Evolutionary conservation across 2,329 filamentous ascomycete genomes (phyloP).

Genomic region (Fusarium succisae): DNA sequence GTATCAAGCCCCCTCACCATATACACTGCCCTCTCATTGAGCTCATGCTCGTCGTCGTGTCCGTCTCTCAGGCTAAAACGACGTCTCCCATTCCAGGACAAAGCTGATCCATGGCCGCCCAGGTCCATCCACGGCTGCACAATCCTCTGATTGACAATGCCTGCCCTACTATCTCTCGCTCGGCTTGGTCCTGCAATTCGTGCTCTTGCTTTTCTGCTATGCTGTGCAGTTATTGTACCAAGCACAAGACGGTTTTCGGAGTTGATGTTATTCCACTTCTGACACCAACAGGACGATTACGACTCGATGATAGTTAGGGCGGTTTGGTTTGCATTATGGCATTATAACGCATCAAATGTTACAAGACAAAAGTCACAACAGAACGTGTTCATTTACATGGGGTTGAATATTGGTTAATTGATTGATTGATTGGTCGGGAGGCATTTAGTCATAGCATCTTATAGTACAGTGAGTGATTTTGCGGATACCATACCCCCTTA

Average conservation of each 20-base stretch:
- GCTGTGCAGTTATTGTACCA: constrained; percentile 14
- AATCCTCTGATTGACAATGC: constrained; percentile 44
- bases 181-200: constrained; percentile 22
- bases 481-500: constrained; percentile 28
- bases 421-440: not conserved
- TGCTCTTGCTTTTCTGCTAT: constrained; percentile 28
- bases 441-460: constrained; percentile 21
- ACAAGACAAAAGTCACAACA: not conserved
- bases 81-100: constrained; percentile 37
- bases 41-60: constrained; percentile 6
- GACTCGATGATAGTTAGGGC: constrained; percentile 14
- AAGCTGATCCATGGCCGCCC: constrained; percentile 39
- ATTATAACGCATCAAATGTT: constrained; percentile 5
- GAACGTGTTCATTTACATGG: not conserved
- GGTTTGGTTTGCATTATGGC: constrained; percentile 8
- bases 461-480: constrained; percentile 22
- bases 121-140: constrained; percentile 47
- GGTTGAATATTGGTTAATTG: not conserved
- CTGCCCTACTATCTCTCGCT: constrained; percentile 28
- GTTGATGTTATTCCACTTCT: constrained; percentile 23
- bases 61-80: constrained; percentile 35
- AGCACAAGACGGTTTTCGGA: not conserved
- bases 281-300: constrained; percentile 25
- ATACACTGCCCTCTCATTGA: not conserved
- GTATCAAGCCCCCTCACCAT: not conserved